Conservation (phyloP, 805 yeast genomes). For the Isabelozyma rhagii region DNA sequence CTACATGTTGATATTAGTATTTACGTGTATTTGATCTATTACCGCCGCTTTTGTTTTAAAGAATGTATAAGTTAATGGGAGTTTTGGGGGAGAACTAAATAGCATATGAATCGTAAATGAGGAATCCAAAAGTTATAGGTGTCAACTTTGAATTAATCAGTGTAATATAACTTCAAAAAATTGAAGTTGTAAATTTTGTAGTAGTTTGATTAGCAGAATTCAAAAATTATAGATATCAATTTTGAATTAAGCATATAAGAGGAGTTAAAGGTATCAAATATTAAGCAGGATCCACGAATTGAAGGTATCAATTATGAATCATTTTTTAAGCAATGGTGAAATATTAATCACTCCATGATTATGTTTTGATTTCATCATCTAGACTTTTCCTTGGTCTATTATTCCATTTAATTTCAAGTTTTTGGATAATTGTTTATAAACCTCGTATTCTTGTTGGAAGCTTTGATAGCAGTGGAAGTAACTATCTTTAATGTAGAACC, state of each 20-base stretch:
- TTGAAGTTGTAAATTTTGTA: too few relatives aligned
- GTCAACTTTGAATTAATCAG: neutral
- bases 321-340: too few relatives aligned
- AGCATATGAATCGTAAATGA: neutral
- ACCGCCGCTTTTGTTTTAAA: neutral
- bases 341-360: neutral
- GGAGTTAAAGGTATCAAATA: too few relatives aligned
- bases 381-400: neutral
- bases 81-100: neutral
- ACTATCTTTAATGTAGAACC: conserved; percentile 59
- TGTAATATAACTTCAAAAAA: too few relatives aligned
- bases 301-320: too few relatives aligned
- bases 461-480: conserved; percentile 47
- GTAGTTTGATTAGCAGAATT: neutral
- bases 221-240: neutral
- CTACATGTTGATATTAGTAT: neutral
- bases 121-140: neutral
- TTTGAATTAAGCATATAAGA: neutral
- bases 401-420: neutral
- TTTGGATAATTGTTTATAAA: neutral
- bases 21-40: neutral
- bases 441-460: conserved; percentile 44
- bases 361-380: neutral
- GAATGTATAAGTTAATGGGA: neutral
- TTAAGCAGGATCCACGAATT: too few relatives aligned